Evolutionary conservation across 306 rosid species (phyloP), one percentile per base, ranked within the genome.

Genomic region (Cotoneaster glaucophyllus): DNA sequence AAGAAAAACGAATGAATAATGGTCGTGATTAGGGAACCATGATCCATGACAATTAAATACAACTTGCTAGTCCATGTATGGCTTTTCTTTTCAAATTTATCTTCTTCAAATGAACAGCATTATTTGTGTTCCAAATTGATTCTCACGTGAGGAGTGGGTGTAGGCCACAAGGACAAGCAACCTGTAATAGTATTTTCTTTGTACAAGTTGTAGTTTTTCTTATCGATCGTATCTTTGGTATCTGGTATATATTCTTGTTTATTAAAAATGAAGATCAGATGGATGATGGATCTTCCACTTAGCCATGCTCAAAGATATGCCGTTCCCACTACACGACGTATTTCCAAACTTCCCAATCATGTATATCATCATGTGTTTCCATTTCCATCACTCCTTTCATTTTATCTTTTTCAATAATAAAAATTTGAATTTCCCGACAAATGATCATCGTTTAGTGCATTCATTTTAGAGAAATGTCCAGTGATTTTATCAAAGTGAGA

Each of bases 161-260:
- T 24, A 74, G 79, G 53, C 45, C 52, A 64, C 5, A 12, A 14
- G 18, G 4, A 24, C 62, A 64, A 58, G 56, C 25, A 9, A 29
- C 32, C 17, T 21, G 54, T 50, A 6, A 50, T 50, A 50, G 8
- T 5, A 64, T 50, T 18, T 65, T 41, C 21, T 15, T 41, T 15
- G 19, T 14, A 58, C 77, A 41, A 71, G 32, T 81, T 81, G 81
- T 17, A 17, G 31, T 19, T 76, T 57, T 57, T 57, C 25, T n/a
- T 21, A 57, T 57, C 28, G 8, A 57, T 57, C 70, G 14, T 81
- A 81, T 81, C 81, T 37, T 66, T 15, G 70, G 65, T 50, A 56
- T 74, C 62, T 12, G 24, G 58, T 53, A 62, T 52, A 52, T 28
- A 70, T n/a, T 58, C 45, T 15, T 45, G 12, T 63, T 24, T 25